phyloP scores from a whole-genome alignment of 2,329 filamentous ascomycete genomes.

The Dactylellina sp. region DNA sequence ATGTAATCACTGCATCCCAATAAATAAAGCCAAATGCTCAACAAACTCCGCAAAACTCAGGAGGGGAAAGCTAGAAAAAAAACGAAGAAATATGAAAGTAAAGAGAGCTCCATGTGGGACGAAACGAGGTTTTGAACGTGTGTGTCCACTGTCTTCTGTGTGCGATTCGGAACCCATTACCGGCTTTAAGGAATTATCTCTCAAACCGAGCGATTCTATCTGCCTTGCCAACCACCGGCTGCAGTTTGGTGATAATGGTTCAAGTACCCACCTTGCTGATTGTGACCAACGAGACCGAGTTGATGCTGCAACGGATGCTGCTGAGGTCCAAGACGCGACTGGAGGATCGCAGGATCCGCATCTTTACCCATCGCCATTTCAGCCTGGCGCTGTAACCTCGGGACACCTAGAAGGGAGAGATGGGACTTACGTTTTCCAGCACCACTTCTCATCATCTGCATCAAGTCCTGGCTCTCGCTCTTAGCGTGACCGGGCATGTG shows the following conservation, averaged over 20 bases:
- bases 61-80: constrained; percentile 57
- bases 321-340: constrained; percentile 73
- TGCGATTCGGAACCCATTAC: constrained; percentile 42
- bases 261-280: constrained; percentile 71
- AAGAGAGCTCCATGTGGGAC: constrained; percentile 13
- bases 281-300: constrained; percentile 68
- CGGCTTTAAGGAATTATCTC: constrained; percentile 34
- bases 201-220: constrained; percentile 46
- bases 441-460: constrained; percentile 59
- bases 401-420: constrained; percentile 74
- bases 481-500: constrained; percentile 56
- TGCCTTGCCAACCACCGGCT: constrained; percentile 55
- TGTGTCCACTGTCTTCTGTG: constrained; percentile 54
- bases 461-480: constrained; percentile 55
- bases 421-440: constrained; percentile 61
- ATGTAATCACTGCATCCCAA: constrained; percentile 46
- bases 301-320: constrained; percentile 79
- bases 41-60: constrained; percentile 58
- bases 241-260: constrained; percentile 71
- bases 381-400: constrained; percentile 57
- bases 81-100: constrained; percentile 4
- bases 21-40: constrained; percentile 56
- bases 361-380: constrained; percentile 76
- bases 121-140: constrained; percentile 7
- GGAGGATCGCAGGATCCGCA: constrained; percentile 99